Evolutionary conservation across 495 filamentous ascomycete genomes (phyloP).

Genomic region (Penicillium nucicola): DNA sequence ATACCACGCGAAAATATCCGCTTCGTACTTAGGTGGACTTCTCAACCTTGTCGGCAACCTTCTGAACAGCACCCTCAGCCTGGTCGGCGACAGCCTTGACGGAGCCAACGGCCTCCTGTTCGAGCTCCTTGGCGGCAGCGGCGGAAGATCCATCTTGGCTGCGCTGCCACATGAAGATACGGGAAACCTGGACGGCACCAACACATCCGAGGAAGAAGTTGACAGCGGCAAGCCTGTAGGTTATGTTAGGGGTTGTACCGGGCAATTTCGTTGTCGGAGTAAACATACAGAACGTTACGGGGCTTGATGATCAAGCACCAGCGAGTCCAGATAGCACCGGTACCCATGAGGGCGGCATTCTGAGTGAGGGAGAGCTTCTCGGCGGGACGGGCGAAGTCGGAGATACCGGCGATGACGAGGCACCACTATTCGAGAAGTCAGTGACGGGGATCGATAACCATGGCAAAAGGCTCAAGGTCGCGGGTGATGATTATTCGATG

Average conservation of each 20-base stretch:
- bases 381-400: conserved; percentile 89
- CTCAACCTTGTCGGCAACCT: conserved; percentile 26
- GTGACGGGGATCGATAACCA: neutral
- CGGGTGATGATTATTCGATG: neutral
- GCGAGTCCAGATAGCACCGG: conserved; percentile 95
- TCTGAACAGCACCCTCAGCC: conserved; percentile 27
- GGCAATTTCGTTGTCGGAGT: neutral
- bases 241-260: conserved; percentile 1
- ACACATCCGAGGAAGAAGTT: conserved; percentile 97
- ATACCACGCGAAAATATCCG: neutral
- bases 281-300: conserved; percentile 74
- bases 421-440: conserved; percentile 60
- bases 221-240: conserved; percentile 75
- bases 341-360: conserved; percentile 81
- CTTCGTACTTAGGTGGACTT: conserved; percentile 21
- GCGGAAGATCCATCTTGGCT: conserved; percentile 49
- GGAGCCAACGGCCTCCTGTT: conserved; percentile 42
- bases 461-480: neutral
- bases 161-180: conserved; percentile 68
- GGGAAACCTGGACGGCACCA: conserved; percentile 73
- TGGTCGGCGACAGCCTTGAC: conserved; percentile 29
- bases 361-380: conserved; percentile 88
- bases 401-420: conserved; percentile 85
- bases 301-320: conserved; percentile 98
- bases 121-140: conserved; percentile 49